Evolutionary conservation across 2,329 filamentous ascomycete genomes (phyloP).

Genomic region (Albifimbria verrucaria): DNA sequence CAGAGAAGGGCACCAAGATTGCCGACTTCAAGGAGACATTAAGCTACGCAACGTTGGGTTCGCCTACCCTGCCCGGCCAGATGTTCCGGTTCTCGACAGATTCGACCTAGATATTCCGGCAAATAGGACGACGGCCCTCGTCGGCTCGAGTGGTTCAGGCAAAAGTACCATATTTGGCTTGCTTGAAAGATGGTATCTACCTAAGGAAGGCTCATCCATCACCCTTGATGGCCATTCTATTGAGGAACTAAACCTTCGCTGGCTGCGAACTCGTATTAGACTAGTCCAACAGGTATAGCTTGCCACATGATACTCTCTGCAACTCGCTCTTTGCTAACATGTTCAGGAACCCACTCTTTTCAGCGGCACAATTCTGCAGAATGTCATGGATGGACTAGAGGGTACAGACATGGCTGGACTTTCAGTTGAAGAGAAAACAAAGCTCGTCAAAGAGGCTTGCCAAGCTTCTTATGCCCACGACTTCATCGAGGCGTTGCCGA

Average conservation of each 20-base stretch:
- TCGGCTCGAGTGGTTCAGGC: slow-evolving; percentile 56
- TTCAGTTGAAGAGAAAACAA: slow-evolving; percentile 39
- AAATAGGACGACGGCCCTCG: slow-evolving; percentile 49
- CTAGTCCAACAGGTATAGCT: slow-evolving; percentile 42
- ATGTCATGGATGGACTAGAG: slow-evolving; percentile 45
- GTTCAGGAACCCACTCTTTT: slow-evolving; percentile 51
- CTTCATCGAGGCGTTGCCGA: slow-evolving; percentile 47
- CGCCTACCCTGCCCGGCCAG: slow-evolving; percentile 54
- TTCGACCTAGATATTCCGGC: slow-evolving; percentile 41
- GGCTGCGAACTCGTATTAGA: slow-evolving; percentile 50
- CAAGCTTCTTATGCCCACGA: slow-evolving; percentile 50
- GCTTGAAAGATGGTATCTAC: slow-evolving; percentile 58
- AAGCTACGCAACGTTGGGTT: slow-evolving; percentile 47
- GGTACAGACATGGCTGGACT: slow-evolving; percentile 32
- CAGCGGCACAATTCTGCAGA: slow-evolving; percentile 49
- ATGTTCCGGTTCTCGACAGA: slow-evolving; percentile 39
- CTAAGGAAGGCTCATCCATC: slow-evolving; percentile 38
- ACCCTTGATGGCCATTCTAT: slow-evolving; percentile 41
- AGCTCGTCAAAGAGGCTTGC: slow-evolving; percentile 44
- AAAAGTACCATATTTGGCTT: slow-evolving; percentile 58
- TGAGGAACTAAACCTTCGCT: slow-evolving; percentile 42
- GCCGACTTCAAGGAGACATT: slow-evolving; percentile 40
- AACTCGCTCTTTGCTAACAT: slow-evolving; percentile 4
- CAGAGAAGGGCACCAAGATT: slow-evolving; percentile 27
- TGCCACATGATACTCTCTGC: not conserved